These are phyloP conservation scores for Rhynchospora breviuscula DNA, from an alignment of 176 grass and related monocot species.

Conservation along the genomic window DNA sequence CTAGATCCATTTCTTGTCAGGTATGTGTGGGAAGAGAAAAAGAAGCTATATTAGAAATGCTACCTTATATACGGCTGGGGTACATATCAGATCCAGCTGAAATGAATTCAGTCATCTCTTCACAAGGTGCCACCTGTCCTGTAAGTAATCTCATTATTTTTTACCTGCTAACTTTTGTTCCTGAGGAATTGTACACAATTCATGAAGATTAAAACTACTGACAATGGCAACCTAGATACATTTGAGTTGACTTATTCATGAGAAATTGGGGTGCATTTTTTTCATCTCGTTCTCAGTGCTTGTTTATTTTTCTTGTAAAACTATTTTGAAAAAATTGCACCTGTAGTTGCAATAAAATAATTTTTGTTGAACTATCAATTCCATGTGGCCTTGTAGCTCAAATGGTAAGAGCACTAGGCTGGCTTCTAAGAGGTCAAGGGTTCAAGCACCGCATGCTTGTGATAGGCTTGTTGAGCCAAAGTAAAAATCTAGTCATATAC, in stretches of 20 bases:
- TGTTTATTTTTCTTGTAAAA: neutral
- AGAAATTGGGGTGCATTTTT: neutral
- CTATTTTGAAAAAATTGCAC: neutral
- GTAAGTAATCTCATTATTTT: slow-evolving; percentile 31
- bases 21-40: slow-evolving; percentile 75
- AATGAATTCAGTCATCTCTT: slow-evolving; percentile 83
- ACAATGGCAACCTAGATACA: neutral
- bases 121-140: slow-evolving; percentile 86
- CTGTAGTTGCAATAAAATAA: neutral
- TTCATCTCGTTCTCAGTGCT: neutral
- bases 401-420: no score
- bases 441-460: no score
- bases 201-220: neutral
- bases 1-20: slow-evolving; percentile 40
- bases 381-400: no score
- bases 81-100: slow-evolving; percentile 92
- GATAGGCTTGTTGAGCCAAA: no score
- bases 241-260: neutral
- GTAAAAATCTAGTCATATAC: no score
- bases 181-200: neutral
- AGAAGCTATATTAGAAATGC: slow-evolving; percentile 86
- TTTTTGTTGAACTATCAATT: neutral
- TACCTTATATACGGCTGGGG: slow-evolving; percentile 82
- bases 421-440: no score
- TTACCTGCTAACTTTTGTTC: neutral